These are phyloP conservation scores for Claviceps citrina DNA, from an alignment of 2,329 filamentous ascomycete genomes.

Conservation along the genomic window DNA sequence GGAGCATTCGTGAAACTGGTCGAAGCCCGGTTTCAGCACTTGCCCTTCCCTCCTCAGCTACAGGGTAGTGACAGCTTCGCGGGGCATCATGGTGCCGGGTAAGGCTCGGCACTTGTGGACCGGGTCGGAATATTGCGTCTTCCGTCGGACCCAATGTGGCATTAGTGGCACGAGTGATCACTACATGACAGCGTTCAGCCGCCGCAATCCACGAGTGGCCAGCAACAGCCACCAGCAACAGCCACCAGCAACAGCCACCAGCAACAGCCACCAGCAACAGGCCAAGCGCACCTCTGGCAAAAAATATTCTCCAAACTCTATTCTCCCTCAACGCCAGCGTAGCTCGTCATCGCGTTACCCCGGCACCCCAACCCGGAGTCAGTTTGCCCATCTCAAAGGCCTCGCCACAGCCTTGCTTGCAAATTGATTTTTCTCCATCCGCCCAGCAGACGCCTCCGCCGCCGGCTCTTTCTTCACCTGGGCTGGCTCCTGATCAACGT, in stretches of 20 bases:
- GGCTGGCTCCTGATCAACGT: background rate
- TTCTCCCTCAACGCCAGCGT: conserved; percentile 11
- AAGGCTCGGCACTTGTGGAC: background rate
- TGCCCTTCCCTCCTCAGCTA: background rate
- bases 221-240: too few relatives aligned
- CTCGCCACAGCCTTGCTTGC: conserved; percentile 11
- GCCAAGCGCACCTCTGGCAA: conserved; percentile 8
- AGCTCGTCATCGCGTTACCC: conserved; percentile 18
- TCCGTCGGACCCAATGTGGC: background rate
- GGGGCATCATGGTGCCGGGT: background rate
- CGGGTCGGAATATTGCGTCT: background rate
- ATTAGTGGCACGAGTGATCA: too few relatives aligned
- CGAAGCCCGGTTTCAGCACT: background rate
- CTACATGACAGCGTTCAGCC: too few relatives aligned
- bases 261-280: background rate
- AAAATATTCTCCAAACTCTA: conserved; percentile 21
- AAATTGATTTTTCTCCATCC: conserved; percentile 6
- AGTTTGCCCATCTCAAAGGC: conserved; percentile 11
- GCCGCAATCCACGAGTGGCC: too few relatives aligned
- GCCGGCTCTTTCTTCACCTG: background rate
- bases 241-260: too few relatives aligned
- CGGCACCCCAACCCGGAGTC: conserved; percentile 15
- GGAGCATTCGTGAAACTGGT: background rate
- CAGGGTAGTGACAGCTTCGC: too few relatives aligned
- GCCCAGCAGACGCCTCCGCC: conserved; percentile 3